These are phyloP conservation scores for Catharanthus roseus DNA, from an alignment of 257 asterid species.

Conservation along the genomic window DNA sequence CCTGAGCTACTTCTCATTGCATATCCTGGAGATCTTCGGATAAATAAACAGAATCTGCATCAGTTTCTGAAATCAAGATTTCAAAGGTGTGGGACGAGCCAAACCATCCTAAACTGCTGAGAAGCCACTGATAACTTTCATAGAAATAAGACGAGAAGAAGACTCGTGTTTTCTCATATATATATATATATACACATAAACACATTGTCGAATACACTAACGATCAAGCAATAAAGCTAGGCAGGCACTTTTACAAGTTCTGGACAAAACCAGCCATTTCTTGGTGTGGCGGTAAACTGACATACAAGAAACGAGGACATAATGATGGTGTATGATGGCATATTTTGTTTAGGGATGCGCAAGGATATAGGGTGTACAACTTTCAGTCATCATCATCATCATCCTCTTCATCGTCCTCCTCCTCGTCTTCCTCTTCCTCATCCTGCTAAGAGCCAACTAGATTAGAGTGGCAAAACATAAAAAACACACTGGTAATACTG, in stretches of 20 bases:
- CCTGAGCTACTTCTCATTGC: no score
- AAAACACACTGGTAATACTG: no score
- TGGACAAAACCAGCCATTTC: not conserved
- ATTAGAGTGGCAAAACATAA: not conserved
- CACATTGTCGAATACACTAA: not conserved
- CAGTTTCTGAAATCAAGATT: not conserved
- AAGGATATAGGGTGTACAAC: not conserved
- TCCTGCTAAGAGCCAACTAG: conserved; percentile 29
- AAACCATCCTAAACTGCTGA: not conserved
- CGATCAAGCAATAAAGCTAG: not conserved
- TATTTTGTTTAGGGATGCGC: not conserved
- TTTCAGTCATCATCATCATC: conserved; percentile 50
- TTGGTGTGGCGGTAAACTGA: not conserved
- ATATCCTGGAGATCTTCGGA: no score
- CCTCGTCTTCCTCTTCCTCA: conserved; percentile 25
- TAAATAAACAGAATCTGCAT: no score
- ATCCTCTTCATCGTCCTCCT: conserved; percentile 47
- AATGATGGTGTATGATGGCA: not conserved
- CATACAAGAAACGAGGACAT: not conserved
- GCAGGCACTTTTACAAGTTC: not conserved
- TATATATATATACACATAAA: conserved; percentile 7
- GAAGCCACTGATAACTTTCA: not conserved
- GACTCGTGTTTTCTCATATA: not conserved
- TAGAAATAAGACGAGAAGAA: not conserved
- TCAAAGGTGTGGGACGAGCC: no score